Percentiles rank a stretch among this genome's conserved stretches.
Conservation (phyloP, 768 basidiomycete genomes). For the Pholiota molesta region DNA sequence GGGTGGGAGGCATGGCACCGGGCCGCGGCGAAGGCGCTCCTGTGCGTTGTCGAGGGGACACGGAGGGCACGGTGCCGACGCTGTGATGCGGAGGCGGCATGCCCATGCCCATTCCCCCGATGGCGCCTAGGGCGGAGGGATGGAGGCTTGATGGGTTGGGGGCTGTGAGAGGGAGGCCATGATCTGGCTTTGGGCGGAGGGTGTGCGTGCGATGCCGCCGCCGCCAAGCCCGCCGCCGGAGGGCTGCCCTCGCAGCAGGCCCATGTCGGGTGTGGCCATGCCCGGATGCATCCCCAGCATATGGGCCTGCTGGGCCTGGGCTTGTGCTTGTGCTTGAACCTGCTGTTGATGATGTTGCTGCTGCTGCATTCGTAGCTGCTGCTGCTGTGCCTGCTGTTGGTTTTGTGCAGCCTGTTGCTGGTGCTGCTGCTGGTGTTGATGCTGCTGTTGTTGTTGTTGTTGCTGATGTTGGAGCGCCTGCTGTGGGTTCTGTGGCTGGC, state of each 20-base stretch:
- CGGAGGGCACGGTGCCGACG: conserved; percentile 36
- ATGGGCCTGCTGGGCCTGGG: not conserved
- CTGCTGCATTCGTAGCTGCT: conserved; percentile 39
- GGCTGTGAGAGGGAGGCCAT: conserved; percentile 7
- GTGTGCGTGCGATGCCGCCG: conserved; percentile 1
- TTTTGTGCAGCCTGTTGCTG: conserved; percentile 38
- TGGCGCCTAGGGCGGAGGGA: not conserved
- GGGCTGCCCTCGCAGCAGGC: conserved; percentile 3
- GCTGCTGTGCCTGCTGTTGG: conserved; percentile 15
- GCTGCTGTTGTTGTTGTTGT: conserved; percentile 26
- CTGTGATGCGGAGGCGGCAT: conserved; percentile 38
- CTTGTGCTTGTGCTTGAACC: not conserved
- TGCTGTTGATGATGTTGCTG: not conserved
- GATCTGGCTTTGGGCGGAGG: conserved; percentile 3
- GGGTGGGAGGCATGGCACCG: not conserved
- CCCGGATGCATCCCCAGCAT: conserved; percentile 3
- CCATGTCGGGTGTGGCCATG: conserved; percentile 3
- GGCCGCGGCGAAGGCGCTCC: conserved; percentile 44
- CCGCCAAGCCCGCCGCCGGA: not conserved
- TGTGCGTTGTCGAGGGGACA: conserved; percentile 36
- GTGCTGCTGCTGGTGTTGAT: conserved; percentile 26
- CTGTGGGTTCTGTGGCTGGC: conserved; percentile 21
- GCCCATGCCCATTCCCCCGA: conserved; percentile 17
- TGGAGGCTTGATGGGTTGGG: not conserved
- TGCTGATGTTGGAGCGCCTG: conserved; percentile 33